Percentiles rank a stretch among this genome's conserved stretches.
phyloP scores from a whole-genome alignment of 148 eudicot species.

The Camellia lanceoleosa region DNA sequence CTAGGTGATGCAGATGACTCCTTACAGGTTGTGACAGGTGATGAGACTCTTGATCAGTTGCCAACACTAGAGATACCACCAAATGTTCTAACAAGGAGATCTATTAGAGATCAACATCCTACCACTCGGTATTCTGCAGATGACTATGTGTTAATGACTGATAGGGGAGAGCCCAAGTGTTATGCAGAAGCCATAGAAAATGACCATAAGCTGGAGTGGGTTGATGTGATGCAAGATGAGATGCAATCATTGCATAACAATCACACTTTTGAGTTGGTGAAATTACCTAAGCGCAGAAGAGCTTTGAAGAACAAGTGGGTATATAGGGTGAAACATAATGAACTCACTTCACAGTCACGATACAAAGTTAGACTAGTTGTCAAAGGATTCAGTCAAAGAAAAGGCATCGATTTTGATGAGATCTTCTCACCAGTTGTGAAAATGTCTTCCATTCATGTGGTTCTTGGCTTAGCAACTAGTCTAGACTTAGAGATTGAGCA shows the following conservation, averaged over 20 bases:
- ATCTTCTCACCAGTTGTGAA: background rate
- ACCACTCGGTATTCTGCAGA: background rate
- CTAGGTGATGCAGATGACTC: background rate
- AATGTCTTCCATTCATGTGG: background rate
- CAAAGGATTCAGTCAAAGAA: background rate
- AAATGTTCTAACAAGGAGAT: background rate
- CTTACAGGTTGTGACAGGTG: background rate
- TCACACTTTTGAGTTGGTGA: too few relatives aligned
- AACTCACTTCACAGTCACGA: too few relatives aligned
- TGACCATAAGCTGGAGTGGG: too few relatives aligned
- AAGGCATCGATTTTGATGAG: constrained; percentile 2
- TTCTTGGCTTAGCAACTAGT: background rate
- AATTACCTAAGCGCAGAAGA: too few relatives aligned
- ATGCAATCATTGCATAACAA: too few relatives aligned
- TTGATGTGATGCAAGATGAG: too few relatives aligned
- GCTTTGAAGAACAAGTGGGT: too few relatives aligned
- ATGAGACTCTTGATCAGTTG: background rate
- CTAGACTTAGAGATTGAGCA: background rate
- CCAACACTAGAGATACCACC: background rate
- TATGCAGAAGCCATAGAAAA: too few relatives aligned
- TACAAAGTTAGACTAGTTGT: background rate
- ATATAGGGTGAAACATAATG: too few relatives aligned
- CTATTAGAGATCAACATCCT: background rate
- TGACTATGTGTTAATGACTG: too few relatives aligned
- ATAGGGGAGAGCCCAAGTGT: too few relatives aligned